Evolutionary conservation across 208 protist genomes (phyloP).

Genomic region (Acanthamoeba quina): DNA sequence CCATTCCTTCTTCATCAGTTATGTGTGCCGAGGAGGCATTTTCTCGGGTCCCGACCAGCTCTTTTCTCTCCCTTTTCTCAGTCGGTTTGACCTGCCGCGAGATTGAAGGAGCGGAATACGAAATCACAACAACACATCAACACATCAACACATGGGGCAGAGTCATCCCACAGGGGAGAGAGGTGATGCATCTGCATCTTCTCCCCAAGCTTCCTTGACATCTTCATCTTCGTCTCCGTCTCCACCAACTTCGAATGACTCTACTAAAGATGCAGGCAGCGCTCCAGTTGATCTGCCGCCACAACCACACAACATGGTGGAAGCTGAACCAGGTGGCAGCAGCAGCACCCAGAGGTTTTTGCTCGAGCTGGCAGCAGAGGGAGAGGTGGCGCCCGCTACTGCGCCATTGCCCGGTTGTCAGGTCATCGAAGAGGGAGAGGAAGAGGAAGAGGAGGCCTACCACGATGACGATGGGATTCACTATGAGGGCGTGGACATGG

Average conservation of each 20-base stretch:
- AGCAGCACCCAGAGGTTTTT: neutral
- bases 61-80: neutral
- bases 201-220: too few relatives aligned
- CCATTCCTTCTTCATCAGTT: constrained; percentile 31
- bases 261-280: too few relatives aligned
- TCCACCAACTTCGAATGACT: too few relatives aligned
- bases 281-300: neutral
- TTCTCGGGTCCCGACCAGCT: neutral
- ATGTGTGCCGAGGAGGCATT: neutral
- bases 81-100: neutral
- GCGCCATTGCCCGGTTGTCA: neutral
- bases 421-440: neutral
- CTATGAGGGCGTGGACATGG: neutral
- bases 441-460: neutral
- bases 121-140: neutral
- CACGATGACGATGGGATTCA: neutral
- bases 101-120: neutral
- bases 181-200: too few relatives aligned
- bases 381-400: neutral
- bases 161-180: too few relatives aligned
- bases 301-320: neutral
- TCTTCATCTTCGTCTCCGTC: too few relatives aligned
- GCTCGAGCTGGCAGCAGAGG: neutral
- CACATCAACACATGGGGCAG: neutral
- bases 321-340: neutral